phyloP scores from a whole-genome alignment of 495 filamentous ascomycete genomes.

The Aspergillus panamensis region DNA sequence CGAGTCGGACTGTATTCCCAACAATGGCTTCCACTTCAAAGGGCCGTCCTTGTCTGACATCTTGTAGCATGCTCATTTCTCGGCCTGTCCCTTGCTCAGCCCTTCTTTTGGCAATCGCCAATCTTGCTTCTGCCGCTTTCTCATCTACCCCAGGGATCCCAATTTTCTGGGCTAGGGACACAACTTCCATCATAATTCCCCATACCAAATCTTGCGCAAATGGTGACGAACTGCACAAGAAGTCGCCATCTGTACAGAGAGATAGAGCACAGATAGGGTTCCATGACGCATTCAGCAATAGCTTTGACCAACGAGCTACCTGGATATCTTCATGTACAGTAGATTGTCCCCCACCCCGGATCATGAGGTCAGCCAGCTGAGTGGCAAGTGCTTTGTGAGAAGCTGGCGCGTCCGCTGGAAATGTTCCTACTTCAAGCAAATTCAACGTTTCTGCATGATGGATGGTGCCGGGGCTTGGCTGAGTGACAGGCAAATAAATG shows the following conservation, averaged over 20 bases:
- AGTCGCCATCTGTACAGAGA: conserved; percentile 39
- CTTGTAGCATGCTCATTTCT: conserved; percentile 49
- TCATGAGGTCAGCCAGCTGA: conserved; percentile 35
- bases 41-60: conserved; percentile 34
- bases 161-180: conserved; percentile 39
- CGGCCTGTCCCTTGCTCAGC: conserved; percentile 26
- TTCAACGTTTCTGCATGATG: conserved; percentile 28
- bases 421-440: conserved; percentile 45
- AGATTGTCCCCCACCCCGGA: conserved; percentile 35
- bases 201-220: conserved; percentile 33
- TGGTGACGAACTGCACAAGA: conserved; percentile 34
- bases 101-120: conserved; percentile 33
- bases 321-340: conserved; percentile 47
- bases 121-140: conserved; percentile 33
- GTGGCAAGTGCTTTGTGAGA: conserved; percentile 28
- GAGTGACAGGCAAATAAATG: conserved; percentile 48
- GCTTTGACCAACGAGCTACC: conserved; percentile 49
- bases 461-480: conserved; percentile 35
- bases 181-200: conserved; percentile 51
- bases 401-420: conserved; percentile 31
- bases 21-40: conserved; percentile 54
- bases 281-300: conserved; percentile 49
- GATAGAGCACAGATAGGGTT: conserved; percentile 53
- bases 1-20: conserved; percentile 48
- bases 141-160: conserved; percentile 41